Evolutionary conservation across 106 monocot species (phyloP).

Genomic region (Allium fistulosum): DNA sequence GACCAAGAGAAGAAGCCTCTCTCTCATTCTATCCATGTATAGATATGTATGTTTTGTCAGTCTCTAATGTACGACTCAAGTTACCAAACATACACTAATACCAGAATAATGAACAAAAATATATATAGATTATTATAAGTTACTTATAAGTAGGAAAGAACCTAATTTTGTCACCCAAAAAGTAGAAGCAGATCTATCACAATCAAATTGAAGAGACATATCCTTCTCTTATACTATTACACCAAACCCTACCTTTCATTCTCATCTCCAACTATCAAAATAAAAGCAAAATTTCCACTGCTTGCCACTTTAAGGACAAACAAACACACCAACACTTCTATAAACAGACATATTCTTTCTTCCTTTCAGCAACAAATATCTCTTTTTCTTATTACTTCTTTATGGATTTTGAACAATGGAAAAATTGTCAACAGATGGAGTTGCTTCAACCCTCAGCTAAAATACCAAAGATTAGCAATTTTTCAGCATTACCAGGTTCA

Average conservation of each 20-base stretch:
- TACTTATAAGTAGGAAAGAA: neutral
- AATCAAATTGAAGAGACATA: neutral
- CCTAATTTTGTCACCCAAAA: neutral
- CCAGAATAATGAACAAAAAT: neutral
- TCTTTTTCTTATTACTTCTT: neutral
- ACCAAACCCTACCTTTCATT: too few relatives aligned
- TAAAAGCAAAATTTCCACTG: too few relatives aligned
- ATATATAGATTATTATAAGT: too few relatives aligned
- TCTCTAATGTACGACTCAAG: conserved; percentile 2
- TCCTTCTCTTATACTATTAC: too few relatives aligned
- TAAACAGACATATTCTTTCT: too few relatives aligned
- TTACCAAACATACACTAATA: neutral
- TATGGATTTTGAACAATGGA: conserved; percentile 5
- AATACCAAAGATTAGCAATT: neutral
- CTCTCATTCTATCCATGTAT: neutral
- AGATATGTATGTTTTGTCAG: neutral
- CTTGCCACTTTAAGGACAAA: too few relatives aligned
- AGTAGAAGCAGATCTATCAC: conserved; percentile 2
- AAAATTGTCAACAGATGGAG: neutral
- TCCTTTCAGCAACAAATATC: too few relatives aligned
- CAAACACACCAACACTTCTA: too few relatives aligned
- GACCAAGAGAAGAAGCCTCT: too few relatives aligned
- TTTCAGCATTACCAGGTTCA: neutral
- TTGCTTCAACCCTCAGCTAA: neutral
- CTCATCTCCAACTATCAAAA: too few relatives aligned